Evolutionary conservation across 2,329 filamentous ascomycete species (phyloP).

Genomic region (Thelonectria blattea): DNA sequence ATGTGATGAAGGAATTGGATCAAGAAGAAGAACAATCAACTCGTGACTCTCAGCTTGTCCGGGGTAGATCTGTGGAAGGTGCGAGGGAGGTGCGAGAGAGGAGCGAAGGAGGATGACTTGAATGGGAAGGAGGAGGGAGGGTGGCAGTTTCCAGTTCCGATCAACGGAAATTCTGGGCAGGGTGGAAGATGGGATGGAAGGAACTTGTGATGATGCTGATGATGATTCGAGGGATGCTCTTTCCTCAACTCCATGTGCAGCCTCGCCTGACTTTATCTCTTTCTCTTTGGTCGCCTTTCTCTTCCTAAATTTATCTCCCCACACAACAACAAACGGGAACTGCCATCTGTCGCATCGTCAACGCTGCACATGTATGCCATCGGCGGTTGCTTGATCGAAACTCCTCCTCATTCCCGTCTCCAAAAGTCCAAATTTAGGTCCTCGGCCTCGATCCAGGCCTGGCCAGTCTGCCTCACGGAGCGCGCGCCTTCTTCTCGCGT

Average conservation of each 20-base stretch:
- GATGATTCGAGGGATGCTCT: constrained; percentile 6
- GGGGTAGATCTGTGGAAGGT: background rate
- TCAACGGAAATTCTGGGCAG: constrained; percentile 12
- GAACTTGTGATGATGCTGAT: constrained; percentile 4
- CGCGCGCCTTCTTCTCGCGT: constrained; percentile 21
- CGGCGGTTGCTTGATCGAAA: constrained; percentile 1
- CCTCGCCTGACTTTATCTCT: constrained; percentile 16
- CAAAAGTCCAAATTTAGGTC: constrained; percentile 21
- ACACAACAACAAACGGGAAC: constrained; percentile 2
- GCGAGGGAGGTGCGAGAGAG: too few species aligned
- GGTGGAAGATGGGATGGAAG: background rate
- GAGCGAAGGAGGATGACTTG: too few species aligned
- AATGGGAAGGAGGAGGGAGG: background rate
- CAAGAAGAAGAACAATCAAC: background rate
- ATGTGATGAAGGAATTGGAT: background rate
- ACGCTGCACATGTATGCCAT: background rate
- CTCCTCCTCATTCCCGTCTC: constrained; percentile 12
- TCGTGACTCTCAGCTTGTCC: background rate
- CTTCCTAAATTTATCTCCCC: constrained; percentile 1
- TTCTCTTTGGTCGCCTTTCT: background rate
- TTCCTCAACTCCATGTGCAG: constrained; percentile 12
- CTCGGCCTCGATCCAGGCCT: constrained; percentile 1
- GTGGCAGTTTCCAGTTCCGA: constrained; percentile 13
- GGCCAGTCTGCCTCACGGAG: constrained; percentile 20
- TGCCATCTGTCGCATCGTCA: background rate